A percentile compares a stretch with the other conserved stretches of the same genome.
phyloP scores from a whole-genome alignment of 352 stramenopile species.

The Hyaloperonospora arabidopsidis region DNA sequence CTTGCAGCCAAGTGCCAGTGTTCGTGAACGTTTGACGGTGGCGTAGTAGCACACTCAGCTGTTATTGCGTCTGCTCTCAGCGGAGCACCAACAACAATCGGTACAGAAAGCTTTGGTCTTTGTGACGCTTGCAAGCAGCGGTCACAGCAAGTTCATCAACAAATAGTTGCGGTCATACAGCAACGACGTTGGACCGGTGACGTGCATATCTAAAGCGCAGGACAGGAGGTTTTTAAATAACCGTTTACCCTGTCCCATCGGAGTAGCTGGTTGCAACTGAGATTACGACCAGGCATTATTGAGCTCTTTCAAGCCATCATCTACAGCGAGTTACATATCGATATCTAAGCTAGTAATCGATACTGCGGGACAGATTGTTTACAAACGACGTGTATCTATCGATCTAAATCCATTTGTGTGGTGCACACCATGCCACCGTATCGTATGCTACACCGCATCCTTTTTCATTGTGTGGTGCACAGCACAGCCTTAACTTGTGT shows the following conservation, averaged over 20 bases:
- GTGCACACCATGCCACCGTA: constrained; percentile 1
- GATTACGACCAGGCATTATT: constrained; percentile 22
- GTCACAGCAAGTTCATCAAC: neutral
- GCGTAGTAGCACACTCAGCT: no score
- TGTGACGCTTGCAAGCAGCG: constrained; percentile 15
- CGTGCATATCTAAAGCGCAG: constrained; percentile 21
- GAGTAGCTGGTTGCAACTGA: constrained; percentile 24
- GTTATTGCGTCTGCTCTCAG: neutral
- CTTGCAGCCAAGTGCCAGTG: no score
- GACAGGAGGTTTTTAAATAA: constrained; percentile 7
- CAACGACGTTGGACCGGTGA: constrained; percentile 31
- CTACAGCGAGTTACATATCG: neutral
- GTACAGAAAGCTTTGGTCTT: neutral
- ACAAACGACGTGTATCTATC: neutral
- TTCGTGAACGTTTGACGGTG: no score
- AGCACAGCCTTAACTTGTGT: no score
- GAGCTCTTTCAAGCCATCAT: constrained; percentile 20
- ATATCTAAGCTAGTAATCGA: neutral
- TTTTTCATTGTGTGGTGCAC: no score
- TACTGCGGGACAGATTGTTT: neutral
- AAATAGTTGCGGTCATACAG: constrained; percentile 14
- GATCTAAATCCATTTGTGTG: neutral
- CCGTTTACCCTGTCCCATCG: constrained; percentile 19
- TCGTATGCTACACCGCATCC: neutral
- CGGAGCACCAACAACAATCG: constrained; percentile 1